Evolutionary conservation across 495 filamentous ascomycete genomes (phyloP), one percentile per base, ranked within the genome.

Genomic region (Lasiosphaeris hirsuta): DNA sequence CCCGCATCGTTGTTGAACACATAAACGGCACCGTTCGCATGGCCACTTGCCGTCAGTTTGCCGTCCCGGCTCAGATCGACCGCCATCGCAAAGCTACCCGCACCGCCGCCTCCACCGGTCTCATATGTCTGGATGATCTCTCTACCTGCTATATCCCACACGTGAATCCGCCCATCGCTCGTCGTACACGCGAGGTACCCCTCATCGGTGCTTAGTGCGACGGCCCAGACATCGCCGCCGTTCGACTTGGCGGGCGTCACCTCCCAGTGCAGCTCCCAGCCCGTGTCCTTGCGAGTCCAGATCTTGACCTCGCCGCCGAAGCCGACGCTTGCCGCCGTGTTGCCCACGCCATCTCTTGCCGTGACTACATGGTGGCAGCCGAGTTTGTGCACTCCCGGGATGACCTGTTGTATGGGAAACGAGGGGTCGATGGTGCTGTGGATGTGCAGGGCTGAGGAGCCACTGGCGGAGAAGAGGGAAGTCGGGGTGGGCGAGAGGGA

Each of bases 1-100:
- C 88, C 90, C 0, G 89, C 90, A 64, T 90, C 86, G 64, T 96
- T 96, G 71, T 86, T 90, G 76, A 97, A 97, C 38, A 98, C 86
- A 66, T 96, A 96, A 50, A 98, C 82, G n/a, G 84, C 86, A 19
- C 94, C 94, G 68, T 89, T 96, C 69, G 96, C 85, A 71, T 98
- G 95, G 0, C 94, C 94, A 55, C 86, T 92, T 8, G 93, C 94
- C 46, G 92, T 91, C 63, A 93, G 85, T 56, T 81, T 83, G 51
- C 92, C 93, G 71, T 98, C 88, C 33, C 79, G 63, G 35, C 75
- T 79, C 48, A 97, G 68, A 69, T 96, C 93, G 52, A 98, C 84
- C 64, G 86, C 87, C 70, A 91, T 86, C 11, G 92, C 94, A 74
- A 96, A 97, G 50, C 72, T 75, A 1, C 75, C 76, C 8, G 70